These are phyloP conservation scores for Rhizopogon rudus DNA, from an alignment of 768 basidiomycete species.

Conservation along the genomic window DNA sequence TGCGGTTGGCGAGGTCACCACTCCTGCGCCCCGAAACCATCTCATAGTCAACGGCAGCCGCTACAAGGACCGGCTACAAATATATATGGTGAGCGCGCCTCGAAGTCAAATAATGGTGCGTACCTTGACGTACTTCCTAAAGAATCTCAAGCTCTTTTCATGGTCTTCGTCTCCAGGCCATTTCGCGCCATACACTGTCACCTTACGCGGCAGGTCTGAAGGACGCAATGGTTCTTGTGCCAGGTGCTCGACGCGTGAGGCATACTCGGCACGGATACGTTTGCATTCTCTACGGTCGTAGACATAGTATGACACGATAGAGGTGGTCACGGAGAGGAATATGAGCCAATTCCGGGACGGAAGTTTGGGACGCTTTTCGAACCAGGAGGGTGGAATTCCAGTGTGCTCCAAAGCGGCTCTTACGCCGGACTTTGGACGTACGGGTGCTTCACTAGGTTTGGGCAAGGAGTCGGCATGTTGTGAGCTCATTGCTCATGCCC, in stretches of 20 bases:
- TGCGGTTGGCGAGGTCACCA: constrained; percentile 76
- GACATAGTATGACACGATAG: constrained; percentile 65
- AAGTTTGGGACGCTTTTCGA: constrained; percentile 78
- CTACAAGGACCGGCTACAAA: constrained; percentile 83
- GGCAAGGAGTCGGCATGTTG: constrained; percentile 1
- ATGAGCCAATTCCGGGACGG: constrained; percentile 95
- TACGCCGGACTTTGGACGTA: constrained; percentile 44
- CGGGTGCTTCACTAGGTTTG: not conserved
- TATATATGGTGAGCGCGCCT: constrained; percentile 5
- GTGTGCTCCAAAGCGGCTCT: constrained; percentile 62
- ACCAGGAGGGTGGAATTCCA: constrained; percentile 69
- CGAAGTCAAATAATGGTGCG: constrained; percentile 20
- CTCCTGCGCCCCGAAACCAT: constrained; percentile 76
- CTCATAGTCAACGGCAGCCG: constrained; percentile 91
- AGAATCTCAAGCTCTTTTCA: constrained; percentile 79
- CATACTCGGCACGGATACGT: constrained; percentile 69
- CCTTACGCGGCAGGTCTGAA: constrained; percentile 66
- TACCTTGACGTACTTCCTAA: constrained; percentile 97
- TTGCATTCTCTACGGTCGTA: constrained; percentile 87
- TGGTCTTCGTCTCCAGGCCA: constrained; percentile 96
- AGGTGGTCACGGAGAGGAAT: constrained; percentile 75
- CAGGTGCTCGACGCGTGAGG: constrained; percentile 75
- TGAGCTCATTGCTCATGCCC: constrained; percentile 2
- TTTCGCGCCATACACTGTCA: constrained; percentile 82
- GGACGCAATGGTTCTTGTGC: constrained; percentile 62